phyloP scores from a whole-genome alignment of 73 alveolate species.

The Stentor coeruleus region DNA sequence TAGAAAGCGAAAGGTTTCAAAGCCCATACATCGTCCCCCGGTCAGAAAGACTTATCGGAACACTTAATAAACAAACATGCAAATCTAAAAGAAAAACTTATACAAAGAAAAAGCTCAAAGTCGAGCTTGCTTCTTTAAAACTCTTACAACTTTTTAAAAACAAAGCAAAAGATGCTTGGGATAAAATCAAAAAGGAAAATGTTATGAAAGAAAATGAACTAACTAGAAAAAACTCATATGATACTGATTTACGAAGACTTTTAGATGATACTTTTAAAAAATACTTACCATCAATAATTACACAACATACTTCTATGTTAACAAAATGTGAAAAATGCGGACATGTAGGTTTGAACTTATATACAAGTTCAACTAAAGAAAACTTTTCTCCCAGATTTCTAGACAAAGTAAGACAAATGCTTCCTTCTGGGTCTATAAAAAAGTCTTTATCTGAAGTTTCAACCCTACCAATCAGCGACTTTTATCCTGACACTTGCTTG shows the following conservation, averaged over 20 bases:
- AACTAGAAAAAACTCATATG: neutral
- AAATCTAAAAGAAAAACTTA: neutral
- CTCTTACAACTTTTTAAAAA: neutral
- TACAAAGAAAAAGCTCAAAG: neutral
- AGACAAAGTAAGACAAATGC: conserved; percentile 2
- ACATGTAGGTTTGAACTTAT: neutral
- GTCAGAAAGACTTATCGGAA: neutral
- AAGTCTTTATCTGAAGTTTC: neutral
- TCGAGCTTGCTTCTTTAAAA: neutral
- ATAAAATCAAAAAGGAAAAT: too few species aligned
- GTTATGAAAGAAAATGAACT: too few species aligned
- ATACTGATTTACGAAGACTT: neutral
- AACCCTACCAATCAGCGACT: neutral
- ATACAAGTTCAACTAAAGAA: neutral
- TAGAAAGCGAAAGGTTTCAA: neutral
- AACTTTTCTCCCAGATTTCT: conserved; percentile 15
- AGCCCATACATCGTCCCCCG: neutral
- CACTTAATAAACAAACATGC: neutral
- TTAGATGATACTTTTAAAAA: neutral
- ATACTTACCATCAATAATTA: neutral
- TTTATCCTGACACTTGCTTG: neutral
- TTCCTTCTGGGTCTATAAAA: neutral
- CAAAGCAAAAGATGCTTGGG: neutral
- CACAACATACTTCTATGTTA: neutral
- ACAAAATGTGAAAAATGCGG: conserved; percentile 21